Base-by-base conservation (phyloP, 179 eudicot species). In the Vitellaria paradoxa region DNA sequence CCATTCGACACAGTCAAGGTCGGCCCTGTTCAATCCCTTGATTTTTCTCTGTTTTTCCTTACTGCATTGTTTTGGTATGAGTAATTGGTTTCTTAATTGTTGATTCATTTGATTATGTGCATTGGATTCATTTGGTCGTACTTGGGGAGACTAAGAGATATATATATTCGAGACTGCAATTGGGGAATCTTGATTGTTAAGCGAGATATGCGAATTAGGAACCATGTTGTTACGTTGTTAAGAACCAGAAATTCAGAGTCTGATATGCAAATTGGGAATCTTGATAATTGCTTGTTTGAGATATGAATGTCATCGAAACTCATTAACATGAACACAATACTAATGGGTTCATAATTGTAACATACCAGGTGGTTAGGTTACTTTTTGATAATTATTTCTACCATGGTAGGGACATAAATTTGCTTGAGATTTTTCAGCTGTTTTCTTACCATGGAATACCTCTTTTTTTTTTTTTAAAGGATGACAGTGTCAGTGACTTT, bases 1-100 rank as follows among this genome's bases (percentile, higher is more conserved):
- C 99, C 99, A 4, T 96, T 96, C 55, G 99, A 96, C 56, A 93
- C 98, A 18, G 94, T 96, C 81, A 91, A 91, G 97, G 99, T 95
- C 56, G 59, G 5, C 72, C 47, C 8, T 46, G 21, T 47, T 64
- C 42, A 7, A 0, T 53, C 73, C 74, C 14, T 37, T 53, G 5
- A 4, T 53, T 70, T 53, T 53, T 57, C 46, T 26, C 65, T 70
- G 40, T 68, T 49, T 12, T 49, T 46, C 57, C 23, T 68, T 49
- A 47, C 24, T 69, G 57, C 73, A 69, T 21, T 18, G 62, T 59
- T 2, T 59, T 6, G 62, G 62, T 17, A 20, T 59, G 18, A 21
- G 62, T 2, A 8, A n/a, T n/a, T 17, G 14, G 20, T 59, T 59
- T 59, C 62, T 59, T n/a, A 59, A 18, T 18, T 59, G 62, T 59